These are phyloP conservation scores for Niveomyces coronatus DNA, from an alignment of 2,329 filamentous ascomycete species.

Conservation along the genomic window DNA sequence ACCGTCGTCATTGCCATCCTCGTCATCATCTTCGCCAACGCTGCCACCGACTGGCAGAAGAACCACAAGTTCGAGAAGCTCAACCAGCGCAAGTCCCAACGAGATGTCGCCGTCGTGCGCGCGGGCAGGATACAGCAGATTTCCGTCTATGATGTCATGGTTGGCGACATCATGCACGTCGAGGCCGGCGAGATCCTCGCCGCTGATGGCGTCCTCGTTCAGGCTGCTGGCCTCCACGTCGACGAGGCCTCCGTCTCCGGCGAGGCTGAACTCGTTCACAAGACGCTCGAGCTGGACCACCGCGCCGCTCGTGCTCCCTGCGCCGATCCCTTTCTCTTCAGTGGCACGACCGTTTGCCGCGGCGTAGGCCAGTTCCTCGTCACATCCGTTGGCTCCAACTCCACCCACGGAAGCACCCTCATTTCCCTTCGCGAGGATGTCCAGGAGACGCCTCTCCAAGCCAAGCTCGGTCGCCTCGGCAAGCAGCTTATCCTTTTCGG, in stretches of 20 bases:
- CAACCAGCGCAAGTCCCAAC: conserved; percentile 70
- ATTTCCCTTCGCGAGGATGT: conserved; percentile 69
- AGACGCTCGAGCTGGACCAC: conserved; percentile 49
- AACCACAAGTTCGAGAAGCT: conserved; percentile 72
- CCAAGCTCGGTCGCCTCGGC: conserved; percentile 65
- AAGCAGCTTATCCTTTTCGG: conserved; percentile 54
- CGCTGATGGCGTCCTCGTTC: conserved; percentile 60
- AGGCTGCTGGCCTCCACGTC: conserved; percentile 48
- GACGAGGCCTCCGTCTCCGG: conserved; percentile 64
- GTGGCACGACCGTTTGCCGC: conserved; percentile 66
- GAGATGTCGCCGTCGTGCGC: conserved; percentile 64
- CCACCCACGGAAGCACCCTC: conserved; percentile 66
- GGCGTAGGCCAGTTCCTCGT: conserved; percentile 69
- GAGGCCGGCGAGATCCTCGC: conserved; percentile 65
- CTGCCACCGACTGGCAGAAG: conserved; percentile 75
- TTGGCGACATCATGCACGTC: conserved; percentile 63
- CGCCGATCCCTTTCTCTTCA: conserved; percentile 71
- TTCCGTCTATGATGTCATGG: conserved; percentile 59
- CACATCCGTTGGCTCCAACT: conserved; percentile 63
- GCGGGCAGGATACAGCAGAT: conserved; percentile 62
- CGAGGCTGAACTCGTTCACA: conserved; percentile 53
- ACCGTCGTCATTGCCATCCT: conserved; percentile 68
- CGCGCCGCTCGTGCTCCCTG: conserved; percentile 38
- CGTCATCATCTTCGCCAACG: conserved; percentile 66
- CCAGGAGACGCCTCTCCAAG: conserved; percentile 68